phyloP scores from a whole-genome alignment of 345 rosid genomes.

The Salix udensis region DNA sequence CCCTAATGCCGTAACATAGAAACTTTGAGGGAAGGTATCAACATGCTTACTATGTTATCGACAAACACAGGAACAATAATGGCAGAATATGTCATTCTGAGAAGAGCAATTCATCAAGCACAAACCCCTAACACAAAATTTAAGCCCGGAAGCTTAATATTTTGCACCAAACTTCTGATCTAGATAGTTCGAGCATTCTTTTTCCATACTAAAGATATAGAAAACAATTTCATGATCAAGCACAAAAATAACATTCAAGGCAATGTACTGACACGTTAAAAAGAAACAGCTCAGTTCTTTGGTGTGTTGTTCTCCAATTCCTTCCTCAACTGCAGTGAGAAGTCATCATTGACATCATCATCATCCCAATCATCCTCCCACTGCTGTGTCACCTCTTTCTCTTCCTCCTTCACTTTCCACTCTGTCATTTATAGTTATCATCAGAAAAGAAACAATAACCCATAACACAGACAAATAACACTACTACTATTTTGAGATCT shows the following conservation, averaged over 20 bases:
- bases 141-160: not conserved
- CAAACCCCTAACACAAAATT: not conserved
- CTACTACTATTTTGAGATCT: not conserved
- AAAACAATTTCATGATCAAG: not conserved
- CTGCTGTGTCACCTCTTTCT: conserved; percentile 69
- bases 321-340: conserved; percentile 80
- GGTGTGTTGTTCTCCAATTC: conserved; percentile 57
- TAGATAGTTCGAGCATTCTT: not conserved
- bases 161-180: not conserved
- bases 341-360: conserved; percentile 85
- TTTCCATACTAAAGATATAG: not conserved
- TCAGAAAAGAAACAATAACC: not conserved
- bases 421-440: conserved; percentile 32
- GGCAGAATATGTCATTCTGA: not conserved
- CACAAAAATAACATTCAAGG: not conserved
- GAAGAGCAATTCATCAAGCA: not conserved
- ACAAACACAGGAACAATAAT: not conserved
- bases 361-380: conserved; percentile 99
- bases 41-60: not conserved
- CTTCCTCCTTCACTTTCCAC: conserved; percentile 76
- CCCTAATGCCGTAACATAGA: not conserved
- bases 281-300: conserved; percentile 27
- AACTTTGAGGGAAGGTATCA: not conserved
- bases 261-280: not conserved
- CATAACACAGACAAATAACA: not conserved